A percentile compares a stretch with the other conserved stretches of the same genome.
Evolutionary conservation across 306 rosid species (phyloP).

Genomic region (Echinosophora koreensis): DNA sequence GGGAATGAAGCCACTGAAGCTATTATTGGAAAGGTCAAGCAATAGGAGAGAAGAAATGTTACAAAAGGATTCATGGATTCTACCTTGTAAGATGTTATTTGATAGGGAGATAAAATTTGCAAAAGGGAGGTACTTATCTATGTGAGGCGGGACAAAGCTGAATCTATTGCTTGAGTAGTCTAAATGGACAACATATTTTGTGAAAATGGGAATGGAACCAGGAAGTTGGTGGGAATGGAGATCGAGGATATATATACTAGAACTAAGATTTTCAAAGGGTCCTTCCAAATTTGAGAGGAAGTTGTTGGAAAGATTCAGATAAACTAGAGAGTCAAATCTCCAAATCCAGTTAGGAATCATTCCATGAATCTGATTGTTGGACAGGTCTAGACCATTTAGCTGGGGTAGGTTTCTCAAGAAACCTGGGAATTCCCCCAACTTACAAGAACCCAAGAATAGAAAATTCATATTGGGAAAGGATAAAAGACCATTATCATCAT

Average conservation of each 20-base stretch:
- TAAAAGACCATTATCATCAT: not conserved
- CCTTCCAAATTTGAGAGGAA: conserved; percentile 34
- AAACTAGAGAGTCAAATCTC: not conserved
- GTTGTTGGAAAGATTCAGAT: conserved; percentile 61
- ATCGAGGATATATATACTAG: not conserved
- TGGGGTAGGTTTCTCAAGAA: conserved; percentile 50
- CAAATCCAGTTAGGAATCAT: conserved; percentile 65
- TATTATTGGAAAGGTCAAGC: conserved; percentile 53
- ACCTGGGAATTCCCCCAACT: conserved; percentile 24
- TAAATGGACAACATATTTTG: not conserved
- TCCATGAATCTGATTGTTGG: conserved; percentile 51
- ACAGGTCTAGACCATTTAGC: conserved; percentile 28
- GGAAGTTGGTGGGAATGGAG: conserved; percentile 49
- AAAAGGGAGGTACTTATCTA: not conserved
- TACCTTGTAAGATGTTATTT: conserved; percentile 21
- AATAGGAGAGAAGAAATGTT: not conserved
- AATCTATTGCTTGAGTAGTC: conserved; percentile 54
- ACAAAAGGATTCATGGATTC: conserved; percentile 43
- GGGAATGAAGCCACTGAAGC: conserved; percentile 35
- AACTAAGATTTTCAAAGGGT: not conserved
- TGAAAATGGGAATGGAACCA: conserved; percentile 32
- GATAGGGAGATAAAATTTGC: conserved; percentile 21
- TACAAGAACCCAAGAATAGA: conserved; percentile 48
- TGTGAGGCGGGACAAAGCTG: conserved; percentile 17
- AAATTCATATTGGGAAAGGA: not conserved